A percentile compares a stretch with the other conserved stretches of the same genome.
These are phyloP conservation scores for sunflower (Helianthus annuus) DNA, from an alignment of 129 eudicot species.

Conservation along the genomic window DNA sequence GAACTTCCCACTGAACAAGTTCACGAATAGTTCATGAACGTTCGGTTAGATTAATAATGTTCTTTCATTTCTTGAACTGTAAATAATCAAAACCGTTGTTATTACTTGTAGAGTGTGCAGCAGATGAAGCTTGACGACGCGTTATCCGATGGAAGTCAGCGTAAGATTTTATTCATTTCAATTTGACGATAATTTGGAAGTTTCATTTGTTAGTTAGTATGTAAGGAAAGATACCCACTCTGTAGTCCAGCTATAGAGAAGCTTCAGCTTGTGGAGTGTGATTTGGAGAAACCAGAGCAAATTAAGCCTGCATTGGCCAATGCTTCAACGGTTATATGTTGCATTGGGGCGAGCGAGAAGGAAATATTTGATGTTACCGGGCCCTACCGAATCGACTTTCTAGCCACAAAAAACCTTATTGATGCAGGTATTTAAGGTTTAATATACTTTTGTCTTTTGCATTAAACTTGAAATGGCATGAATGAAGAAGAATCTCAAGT, in stretches of 20 bases:
- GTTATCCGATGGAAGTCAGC: slow-evolving; percentile 53
- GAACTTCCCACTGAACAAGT: no score
- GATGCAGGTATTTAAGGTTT: slow-evolving; percentile 72
- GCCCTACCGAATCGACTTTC: slow-evolving; percentile 89
- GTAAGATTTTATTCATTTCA: slow-evolving; percentile 47
- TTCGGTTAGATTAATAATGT: not conserved
- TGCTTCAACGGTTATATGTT: slow-evolving; percentile 81
- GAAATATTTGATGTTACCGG: slow-evolving; percentile 90
- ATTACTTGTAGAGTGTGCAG: slow-evolving; percentile 62
- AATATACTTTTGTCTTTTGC: slow-evolving; percentile 1
- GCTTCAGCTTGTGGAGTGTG: slow-evolving; percentile 94
- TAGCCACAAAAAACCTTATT: slow-evolving; percentile 87
- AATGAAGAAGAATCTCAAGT: slow-evolving; percentile 5
- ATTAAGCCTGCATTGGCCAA: slow-evolving; percentile 70
- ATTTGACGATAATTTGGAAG: slow-evolving; percentile 13
- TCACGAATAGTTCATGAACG: no score
- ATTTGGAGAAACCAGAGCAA: slow-evolving; percentile 70
- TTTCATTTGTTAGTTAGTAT: not conserved
- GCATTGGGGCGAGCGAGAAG: slow-evolving; percentile 99
- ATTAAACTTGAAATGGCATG: slow-evolving; percentile 9
- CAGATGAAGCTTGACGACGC: slow-evolving; percentile 67
- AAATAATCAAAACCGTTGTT: not conserved
- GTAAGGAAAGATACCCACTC: slow-evolving; percentile 37
- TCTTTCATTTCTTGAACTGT: slow-evolving; percentile 7
- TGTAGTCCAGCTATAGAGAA: slow-evolving; percentile 99